Evolutionary conservation across 1,139 yeast species (phyloP), one percentile per base, ranked within the genome.

Genomic region (Sugiyamaella neomexicana): DNA sequence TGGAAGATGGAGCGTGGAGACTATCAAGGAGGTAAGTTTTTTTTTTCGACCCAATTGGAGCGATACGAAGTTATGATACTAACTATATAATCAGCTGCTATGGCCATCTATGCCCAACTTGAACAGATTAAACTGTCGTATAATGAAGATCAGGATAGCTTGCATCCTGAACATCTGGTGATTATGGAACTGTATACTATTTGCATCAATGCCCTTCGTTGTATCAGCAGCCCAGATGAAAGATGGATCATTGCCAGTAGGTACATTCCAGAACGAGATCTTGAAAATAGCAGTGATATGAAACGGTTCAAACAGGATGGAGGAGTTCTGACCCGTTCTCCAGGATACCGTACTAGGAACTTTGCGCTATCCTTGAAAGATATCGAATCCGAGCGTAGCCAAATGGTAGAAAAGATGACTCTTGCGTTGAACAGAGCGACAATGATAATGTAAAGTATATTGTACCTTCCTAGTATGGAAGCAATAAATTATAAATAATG

Each of bases 1-100:
- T 71, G 74, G 74, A 61, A 64, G 48, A 56, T 69, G 15, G 68
- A 61, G 50, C 68, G 65, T 20, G 69, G 68, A 15, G 69, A 71
- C 57, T 66, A 55, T 52, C 59, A 65, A 27, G 69, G 67, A 37
- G 67, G 64, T 53, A 56, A 56, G 62, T 56, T n/a, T n/a, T n/a
- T n/a, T n/a, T n/a, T n/a, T n/a, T n/a, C n/a, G n/a, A n/a, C n/a
- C n/a, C n/a, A n/a, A n/a, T n/a, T n/a, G n/a, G n/a, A n/a, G n/a
- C n/a, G n/a, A n/a, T n/a, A n/a, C n/a, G n/a, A 20, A 20, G 25
- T 5, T 20, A 20, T 20, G 25, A 5, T 58, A 42, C 42, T 23
- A 51, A 48, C 53, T 38, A 37, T 46, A n/a, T n/a, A n/a, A n/a
- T 25, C 55, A 57, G 66, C 67, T 34, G 62, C 65, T 1, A 55